A percentile compares a stretch with the other conserved stretches of the same genome.
Evolutionary conservation across 2,329 filamentous ascomycete genomes (phyloP).

Genomic region (Ophiobolus disseminans): DNA sequence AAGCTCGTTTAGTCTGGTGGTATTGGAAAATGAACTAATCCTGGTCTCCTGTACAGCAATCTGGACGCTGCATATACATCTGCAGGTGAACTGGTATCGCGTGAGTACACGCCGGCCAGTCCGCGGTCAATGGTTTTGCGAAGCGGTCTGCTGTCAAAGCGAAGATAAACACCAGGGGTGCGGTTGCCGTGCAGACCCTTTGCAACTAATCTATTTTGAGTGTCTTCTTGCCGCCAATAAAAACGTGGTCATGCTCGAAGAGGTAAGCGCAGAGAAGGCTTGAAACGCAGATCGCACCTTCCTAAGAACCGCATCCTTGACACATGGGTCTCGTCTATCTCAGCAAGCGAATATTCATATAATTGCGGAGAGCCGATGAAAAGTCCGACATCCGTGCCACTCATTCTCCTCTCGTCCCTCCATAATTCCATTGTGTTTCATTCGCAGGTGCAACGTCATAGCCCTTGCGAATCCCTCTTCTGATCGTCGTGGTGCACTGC

Average conservation of each 20-base stretch:
- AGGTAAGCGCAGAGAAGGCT: conserved; percentile 7
- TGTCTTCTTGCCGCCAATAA: conserved; percentile 13
- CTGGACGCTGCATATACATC: too few species aligned
- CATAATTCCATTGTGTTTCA: neutral
- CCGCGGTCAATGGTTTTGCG: conserved; percentile 8
- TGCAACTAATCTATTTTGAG: conserved; percentile 29
- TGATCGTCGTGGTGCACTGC: conserved; percentile 6
- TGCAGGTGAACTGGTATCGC: too few species aligned
- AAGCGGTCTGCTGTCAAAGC: conserved; percentile 10
- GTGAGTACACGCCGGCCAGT: too few species aligned
- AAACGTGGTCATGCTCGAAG: conserved; percentile 5
- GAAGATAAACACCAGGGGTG: conserved; percentile 22
- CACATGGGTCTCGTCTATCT: conserved; percentile 1
- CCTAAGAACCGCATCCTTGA: conserved; percentile 8
- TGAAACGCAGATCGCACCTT: conserved; percentile 16
- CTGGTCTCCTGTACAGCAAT: too few species aligned
- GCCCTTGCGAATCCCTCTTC: neutral
- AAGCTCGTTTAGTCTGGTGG: neutral
- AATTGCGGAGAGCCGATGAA: conserved; percentile 36
- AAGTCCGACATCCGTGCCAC: conserved; percentile 19
- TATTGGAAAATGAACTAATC: neutral
- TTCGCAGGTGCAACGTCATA: conserved; percentile 14
- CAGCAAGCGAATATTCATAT: conserved; percentile 11
- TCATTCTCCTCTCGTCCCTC: conserved; percentile 7
- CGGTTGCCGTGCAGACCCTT: conserved; percentile 15